A percentile compares a stretch with the other conserved stretches of the same genome.
Evolutionary conservation across 2,329 filamentous ascomycete species (phyloP).

Genomic region (Lecanosticta acicola): DNA sequence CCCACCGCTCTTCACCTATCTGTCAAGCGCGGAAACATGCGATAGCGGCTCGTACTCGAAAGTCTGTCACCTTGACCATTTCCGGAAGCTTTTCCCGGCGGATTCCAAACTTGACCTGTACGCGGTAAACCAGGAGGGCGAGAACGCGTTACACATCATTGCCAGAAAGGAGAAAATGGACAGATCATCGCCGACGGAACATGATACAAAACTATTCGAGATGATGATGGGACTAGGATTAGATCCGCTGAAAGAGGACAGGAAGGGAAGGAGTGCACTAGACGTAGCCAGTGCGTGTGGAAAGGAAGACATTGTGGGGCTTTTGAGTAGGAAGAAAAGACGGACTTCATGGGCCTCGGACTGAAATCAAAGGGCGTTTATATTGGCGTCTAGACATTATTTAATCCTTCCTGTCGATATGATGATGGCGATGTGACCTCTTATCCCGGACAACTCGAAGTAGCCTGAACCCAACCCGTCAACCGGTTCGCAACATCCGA

Average conservation of each 20-base stretch:
- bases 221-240: neutral
- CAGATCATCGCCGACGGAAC: neutral
- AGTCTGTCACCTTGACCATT: neutral
- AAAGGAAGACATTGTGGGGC: neutral
- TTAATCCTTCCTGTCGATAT: too few relatives aligned
- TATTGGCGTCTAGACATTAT: too few relatives aligned
- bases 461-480: slow-evolving; percentile 36
- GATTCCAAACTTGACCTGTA: neutral
- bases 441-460: slow-evolving; percentile 15
- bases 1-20: neutral
- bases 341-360: too few relatives aligned
- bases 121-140: neutral
- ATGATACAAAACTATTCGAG: neutral
- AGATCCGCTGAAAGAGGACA: neutral
- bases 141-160: neutral
- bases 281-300: neutral
- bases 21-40: neutral
- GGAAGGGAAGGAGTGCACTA: neutral
- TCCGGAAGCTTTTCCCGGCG: neutral
- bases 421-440: too few relatives aligned
- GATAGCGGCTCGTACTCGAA: neutral
- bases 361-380: too few relatives aligned
- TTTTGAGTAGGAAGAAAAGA: neutral
- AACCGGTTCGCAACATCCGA: slow-evolving; percentile 48
- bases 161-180: neutral